Percentiles rank a stretch among this genome's conserved stretches.
Evolutionary conservation across 2,329 filamentous ascomycete species (phyloP).

Genomic region (Ophiocordyceps camponoti-rufipedis): DNA sequence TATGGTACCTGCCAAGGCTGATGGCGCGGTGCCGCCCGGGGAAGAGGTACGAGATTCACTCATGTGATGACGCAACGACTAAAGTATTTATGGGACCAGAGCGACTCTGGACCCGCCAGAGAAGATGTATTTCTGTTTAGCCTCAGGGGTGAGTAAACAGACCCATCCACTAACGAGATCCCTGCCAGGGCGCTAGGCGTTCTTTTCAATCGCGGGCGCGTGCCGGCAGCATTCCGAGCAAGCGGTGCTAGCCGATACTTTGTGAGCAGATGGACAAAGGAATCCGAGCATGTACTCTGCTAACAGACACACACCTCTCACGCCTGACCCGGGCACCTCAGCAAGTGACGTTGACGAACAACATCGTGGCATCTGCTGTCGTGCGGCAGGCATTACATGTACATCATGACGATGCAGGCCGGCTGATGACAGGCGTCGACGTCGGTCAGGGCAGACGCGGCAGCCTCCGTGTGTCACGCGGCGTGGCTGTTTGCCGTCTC

Average conservation of each 20-base stretch:
- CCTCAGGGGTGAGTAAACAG: neutral
- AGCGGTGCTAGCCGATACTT: neutral
- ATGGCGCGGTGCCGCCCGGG: neutral
- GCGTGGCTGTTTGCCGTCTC: neutral
- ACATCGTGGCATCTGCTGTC: too few species aligned
- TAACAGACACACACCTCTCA: neutral
- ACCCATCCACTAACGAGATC: neutral
- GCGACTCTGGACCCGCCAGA: neutral
- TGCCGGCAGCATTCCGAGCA: neutral
- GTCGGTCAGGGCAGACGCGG: too few species aligned
- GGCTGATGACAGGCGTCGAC: too few species aligned
- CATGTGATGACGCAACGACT: neutral
- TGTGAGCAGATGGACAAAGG: neutral
- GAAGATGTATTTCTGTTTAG: neutral
- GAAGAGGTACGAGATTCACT: neutral
- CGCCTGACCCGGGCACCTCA: too few species aligned
- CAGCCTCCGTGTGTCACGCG: too few species aligned
- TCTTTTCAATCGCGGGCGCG: neutral
- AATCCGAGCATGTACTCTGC: neutral
- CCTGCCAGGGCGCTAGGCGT: neutral
- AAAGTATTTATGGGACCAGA: neutral
- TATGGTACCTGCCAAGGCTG: too few species aligned
- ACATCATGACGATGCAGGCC: too few species aligned
- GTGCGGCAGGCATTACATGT: too few species aligned
- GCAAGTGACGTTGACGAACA: too few species aligned